These are phyloP conservation scores for Gamsiella multidivaricata DNA, from an alignment of 192 early-diverging fungal genomes.

Conservation along the genomic window DNA sequence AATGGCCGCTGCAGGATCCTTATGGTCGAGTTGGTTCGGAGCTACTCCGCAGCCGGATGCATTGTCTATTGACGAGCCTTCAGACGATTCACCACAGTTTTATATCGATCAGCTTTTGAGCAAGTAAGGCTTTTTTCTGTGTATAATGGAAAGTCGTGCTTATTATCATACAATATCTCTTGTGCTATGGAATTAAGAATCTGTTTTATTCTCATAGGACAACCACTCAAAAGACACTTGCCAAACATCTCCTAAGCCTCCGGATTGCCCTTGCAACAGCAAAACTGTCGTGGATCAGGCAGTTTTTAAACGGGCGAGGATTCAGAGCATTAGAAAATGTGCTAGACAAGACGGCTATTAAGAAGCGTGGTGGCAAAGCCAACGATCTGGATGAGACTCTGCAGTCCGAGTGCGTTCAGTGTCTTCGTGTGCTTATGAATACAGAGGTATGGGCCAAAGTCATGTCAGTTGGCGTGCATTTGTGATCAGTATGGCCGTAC, in stretches of 20 bases:
- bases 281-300: slow-evolving; percentile 61
- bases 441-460: slow-evolving; percentile 55
- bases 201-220: slow-evolving; percentile 28
- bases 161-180: not conserved
- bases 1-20: slow-evolving; percentile 28
- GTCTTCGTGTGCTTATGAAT: slow-evolving; percentile 61
- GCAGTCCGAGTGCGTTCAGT: slow-evolving; percentile 62
- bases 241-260: slow-evolving; percentile 56
- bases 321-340: slow-evolving; percentile 62
- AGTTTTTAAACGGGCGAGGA: slow-evolving; percentile 60
- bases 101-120: slow-evolving; percentile 55
- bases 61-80: slow-evolving; percentile 16
- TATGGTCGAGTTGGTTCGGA: slow-evolving; percentile 51
- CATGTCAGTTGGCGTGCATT: too few species aligned
- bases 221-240: slow-evolving; percentile 50
- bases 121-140: slow-evolving; percentile 34
- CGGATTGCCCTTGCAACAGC: slow-evolving; percentile 57
- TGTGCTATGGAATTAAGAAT: not conserved
- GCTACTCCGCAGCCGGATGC: slow-evolving; percentile 21
- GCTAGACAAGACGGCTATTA: slow-evolving; percentile 54
- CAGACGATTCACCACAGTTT: slow-evolving; percentile 49
- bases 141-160: too few species aligned
- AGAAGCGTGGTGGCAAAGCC: slow-evolving; percentile 52
- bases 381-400: slow-evolving; percentile 58
- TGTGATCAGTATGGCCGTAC: too few species aligned